Percentiles rank a stretch among this genome's conserved stretches.
Conservation (phyloP, 2,329 filamentous ascomycete species). For the Sclerotinia glacialis region DNA sequence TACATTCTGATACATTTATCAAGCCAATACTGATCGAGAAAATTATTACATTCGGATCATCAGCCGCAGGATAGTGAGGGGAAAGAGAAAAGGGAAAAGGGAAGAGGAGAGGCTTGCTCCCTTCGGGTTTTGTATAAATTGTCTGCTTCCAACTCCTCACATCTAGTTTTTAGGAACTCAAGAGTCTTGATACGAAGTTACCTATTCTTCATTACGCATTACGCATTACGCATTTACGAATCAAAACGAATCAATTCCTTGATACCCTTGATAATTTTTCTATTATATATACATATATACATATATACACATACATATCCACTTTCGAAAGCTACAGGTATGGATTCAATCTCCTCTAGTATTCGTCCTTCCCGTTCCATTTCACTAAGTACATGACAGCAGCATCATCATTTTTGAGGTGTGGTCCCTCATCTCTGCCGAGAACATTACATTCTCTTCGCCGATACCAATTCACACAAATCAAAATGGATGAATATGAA, state of each 20-base stretch:
- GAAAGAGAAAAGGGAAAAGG: not conserved
- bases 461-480: not conserved
- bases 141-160: not conserved
- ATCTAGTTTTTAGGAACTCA: conserved; percentile 15
- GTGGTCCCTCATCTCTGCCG: not conserved
- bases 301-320: not conserved
- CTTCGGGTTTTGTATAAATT: conserved; percentile 17
- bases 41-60: not conserved
- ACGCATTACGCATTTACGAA: not conserved
- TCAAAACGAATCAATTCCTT: not conserved
- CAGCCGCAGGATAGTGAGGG: not conserved
- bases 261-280: not conserved
- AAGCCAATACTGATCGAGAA: conserved; percentile 17
- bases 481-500: conserved; percentile 15
- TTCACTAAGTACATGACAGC: conserved; percentile 4
- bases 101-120: conserved; percentile 5
- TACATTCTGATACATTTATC: conserved; percentile 14
- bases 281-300: not conserved
- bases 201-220: not conserved
- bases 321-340: conserved; percentile 8
- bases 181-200: conserved; percentile 1
- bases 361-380: not conserved
- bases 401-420: not conserved
- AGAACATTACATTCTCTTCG: not conserved
- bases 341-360: not conserved